Conservation (phyloP, 805 yeast genomes). For the Helenozyma rhizophorensis region DNA sequence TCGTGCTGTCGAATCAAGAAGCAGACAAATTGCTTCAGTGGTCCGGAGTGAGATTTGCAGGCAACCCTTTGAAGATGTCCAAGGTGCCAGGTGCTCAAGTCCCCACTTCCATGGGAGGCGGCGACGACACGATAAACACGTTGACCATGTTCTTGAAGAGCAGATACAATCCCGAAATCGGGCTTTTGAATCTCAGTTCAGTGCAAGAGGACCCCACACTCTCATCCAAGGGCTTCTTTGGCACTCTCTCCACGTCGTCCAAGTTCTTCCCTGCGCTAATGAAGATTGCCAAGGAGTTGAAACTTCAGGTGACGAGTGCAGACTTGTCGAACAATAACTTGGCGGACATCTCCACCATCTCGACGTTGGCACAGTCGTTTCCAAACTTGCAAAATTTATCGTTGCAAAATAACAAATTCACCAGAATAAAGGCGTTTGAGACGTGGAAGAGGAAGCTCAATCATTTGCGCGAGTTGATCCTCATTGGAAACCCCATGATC, state of each 20-base stretch:
- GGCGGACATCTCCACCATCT: slow-evolving; percentile 53
- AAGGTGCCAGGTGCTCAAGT: slow-evolving; percentile 20
- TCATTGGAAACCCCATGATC: slow-evolving; percentile 74
- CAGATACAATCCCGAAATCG: slow-evolving; percentile 61
- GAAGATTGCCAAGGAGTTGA: slow-evolving; percentile 62
- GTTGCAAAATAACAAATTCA: slow-evolving; percentile 68
- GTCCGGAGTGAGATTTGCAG: slow-evolving; percentile 82
- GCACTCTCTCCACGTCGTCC: slow-evolving; percentile 55
- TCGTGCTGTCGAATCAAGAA: slow-evolving; percentile 50
- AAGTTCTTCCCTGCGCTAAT: slow-evolving; percentile 89
- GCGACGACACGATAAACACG: slow-evolving; percentile 52
- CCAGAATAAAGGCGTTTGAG: slow-evolving; percentile 57
- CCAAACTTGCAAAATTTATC: slow-evolving; percentile 79
- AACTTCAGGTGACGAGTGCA: slow-evolving; percentile 62
- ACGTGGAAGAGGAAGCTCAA: slow-evolving; percentile 74
- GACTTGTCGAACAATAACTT: slow-evolving; percentile 61
- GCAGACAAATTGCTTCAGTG: slow-evolving; percentile 57
- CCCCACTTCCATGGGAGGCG: slow-evolving; percentile 4
- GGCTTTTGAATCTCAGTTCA: slow-evolving; percentile 64
- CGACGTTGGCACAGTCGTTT: slow-evolving; percentile 65
- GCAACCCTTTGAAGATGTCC: slow-evolving; percentile 55
- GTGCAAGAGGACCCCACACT: slow-evolving; percentile 64
- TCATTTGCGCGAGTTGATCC: slow-evolving; percentile 67
- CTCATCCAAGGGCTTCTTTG: slow-evolving; percentile 58
- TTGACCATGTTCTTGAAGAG: slow-evolving; percentile 56